These are phyloP conservation scores for Pinus albicaulis DNA, from an alignment of 75 land plant species.

Conservation along the genomic window DNA sequence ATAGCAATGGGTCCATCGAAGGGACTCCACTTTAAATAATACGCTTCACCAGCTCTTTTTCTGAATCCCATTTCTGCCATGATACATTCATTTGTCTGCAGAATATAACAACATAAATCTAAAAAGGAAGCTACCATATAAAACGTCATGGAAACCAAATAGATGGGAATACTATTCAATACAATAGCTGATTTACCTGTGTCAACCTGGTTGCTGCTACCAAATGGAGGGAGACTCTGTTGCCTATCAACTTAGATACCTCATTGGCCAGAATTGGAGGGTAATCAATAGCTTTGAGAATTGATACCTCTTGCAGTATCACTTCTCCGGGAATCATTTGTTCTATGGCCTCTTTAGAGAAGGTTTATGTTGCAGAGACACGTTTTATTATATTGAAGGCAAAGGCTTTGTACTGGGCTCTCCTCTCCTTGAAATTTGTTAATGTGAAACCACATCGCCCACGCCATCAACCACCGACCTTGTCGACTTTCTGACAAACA, in stretches of 20 bases:
- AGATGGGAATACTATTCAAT: background rate
- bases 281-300: background rate
- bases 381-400: background rate
- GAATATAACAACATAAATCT: too few relatives aligned
- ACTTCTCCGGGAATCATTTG: background rate
- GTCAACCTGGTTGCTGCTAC: conserved; percentile 1
- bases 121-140: too few relatives aligned
- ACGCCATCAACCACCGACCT: too few relatives aligned
- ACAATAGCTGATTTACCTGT: background rate
- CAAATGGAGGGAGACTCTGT: background rate
- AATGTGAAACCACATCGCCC: too few relatives aligned
- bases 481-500: too few relatives aligned
- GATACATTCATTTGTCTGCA: background rate
- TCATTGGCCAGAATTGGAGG: background rate
- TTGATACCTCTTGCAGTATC: background rate
- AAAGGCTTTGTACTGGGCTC: background rate
- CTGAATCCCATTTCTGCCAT: background rate
- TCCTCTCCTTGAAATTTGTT: background rate
- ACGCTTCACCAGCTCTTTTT: background rate
- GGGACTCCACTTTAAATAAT: conserved; percentile 3
- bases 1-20: background rate
- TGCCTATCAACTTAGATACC: background rate
- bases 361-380: background rate
- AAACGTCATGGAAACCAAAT: too few relatives aligned
- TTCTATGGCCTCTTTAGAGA: background rate